Base-by-base conservation (phyloP, 805 yeast genomes). In the Nakazawaea molendinolei region DNA sequence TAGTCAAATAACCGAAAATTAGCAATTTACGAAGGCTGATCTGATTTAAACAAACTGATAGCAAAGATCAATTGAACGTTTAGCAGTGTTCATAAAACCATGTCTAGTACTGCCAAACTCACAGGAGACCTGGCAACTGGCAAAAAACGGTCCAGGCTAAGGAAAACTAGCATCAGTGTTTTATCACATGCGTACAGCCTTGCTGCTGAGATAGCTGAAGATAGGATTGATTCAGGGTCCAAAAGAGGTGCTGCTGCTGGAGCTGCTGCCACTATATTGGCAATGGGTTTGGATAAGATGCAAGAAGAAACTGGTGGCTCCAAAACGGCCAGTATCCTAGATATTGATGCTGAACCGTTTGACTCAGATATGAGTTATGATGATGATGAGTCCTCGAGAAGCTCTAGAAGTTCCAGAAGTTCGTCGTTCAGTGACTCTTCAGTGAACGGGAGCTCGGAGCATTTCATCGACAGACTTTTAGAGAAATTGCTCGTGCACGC, bases 401-500 rank as follows among this genome's bases (percentile, higher is more conserved):
- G 31, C 17, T 40, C 49, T 5, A 10, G 23, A 10, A 31, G 27
- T 18, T 38, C 46, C 7, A 45, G 47, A n/a, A 14, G 28, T 10
- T 19, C 36, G 5, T 26, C 32, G 2, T 16, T 31, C 12, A 25
- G 25, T 14, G 32, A 29, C 9, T 18, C 27, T 3, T 21, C 8
- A 4, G 22, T 6, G 17, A 26, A 15, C 47, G 46, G 27, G 60
- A 58, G 14, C n/a, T n/a, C n/a, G n/a, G n/a, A n/a, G n/a, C 83
- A 76, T 47, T 79, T 79, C 48, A 59, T 74, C 38, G 87, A 79
- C 49, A 58, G 65, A 21, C 57, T 79, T 33, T 56, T 79, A 39
- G 81, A 75, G 44, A 67, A 65, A 44, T 47, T 79, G 33, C 49
- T 79, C 10, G 55, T 64, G n/a, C 67, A 67, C 41, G 60, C 76